Base-by-base conservation (phyloP, 768 basidiomycete genomes). In the Auriculariales sp. region DNA sequence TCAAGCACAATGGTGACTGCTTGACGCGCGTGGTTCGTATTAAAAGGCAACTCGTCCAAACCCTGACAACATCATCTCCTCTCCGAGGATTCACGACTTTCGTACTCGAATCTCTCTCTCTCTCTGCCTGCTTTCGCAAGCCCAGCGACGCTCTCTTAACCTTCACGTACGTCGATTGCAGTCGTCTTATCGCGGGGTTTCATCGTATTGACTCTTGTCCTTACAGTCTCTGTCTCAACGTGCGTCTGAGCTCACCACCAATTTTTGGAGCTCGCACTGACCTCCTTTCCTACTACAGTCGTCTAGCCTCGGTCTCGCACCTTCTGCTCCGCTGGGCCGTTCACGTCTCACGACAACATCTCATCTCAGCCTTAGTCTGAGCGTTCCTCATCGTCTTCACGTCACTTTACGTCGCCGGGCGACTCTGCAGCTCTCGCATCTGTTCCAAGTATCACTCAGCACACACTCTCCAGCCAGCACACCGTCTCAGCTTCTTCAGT, bases 341-440 rank as follows among this genome's bases (percentile, higher is more conserved):
- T 24, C 22, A 12, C 17, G 39, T 44, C 39, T 19, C 39, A 19
- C 12, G 39, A 44, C 19, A n/a, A n/a, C n/a, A n/a, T n/a, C n/a
- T n/a, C n/a, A n/a, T 44, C 39, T 44, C 39, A 44, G 39, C 39
- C 31, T 25, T 25, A 44, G 39, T 9, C 39, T 44, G 39, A 44
- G 39, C 39, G 12, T 25, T 44, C 39, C 22, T 19, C 39, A 44
- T 44, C 22, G 19, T 25, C 14, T 44, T 44, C 39, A n/a, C n/a
- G n/a, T n/a, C n/a, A n/a, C n/a, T n/a, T 44, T 19, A 24, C 12
- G 39, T 44, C 39, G 39, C 39, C 39, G 39, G 39, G 39, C 39
- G 39, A 44, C 39, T 22, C 39, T 44, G n/a, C n/a, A 22, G 22
- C n/a, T 44, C 39, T 44, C 39, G 17, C 39, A 9, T 22, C 35